Percentiles rank a stretch among this genome's conserved stretches.
These are phyloP conservation scores for Ceratocystis lukuohia DNA, from an alignment of 2,329 filamentous ascomycete genomes.

Conservation along the genomic window DNA sequence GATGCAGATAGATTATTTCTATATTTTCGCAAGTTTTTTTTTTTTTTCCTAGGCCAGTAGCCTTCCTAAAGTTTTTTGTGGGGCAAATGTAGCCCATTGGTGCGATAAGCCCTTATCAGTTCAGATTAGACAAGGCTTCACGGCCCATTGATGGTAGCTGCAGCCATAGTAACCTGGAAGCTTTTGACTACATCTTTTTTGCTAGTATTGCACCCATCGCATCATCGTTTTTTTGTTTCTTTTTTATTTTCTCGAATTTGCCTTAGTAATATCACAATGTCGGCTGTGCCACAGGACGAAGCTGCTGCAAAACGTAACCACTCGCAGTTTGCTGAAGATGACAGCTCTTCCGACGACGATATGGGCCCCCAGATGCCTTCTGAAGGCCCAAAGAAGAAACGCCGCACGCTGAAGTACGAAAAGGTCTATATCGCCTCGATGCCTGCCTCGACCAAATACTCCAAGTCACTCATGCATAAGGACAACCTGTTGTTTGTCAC, in stretches of 20 bases:
- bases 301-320: constrained; percentile 35
- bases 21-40: constrained; percentile 15
- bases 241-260: not conserved
- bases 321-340: constrained; percentile 34
- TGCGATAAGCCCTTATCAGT: constrained; percentile 17
- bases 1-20: not conserved
- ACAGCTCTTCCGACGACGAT: constrained; percentile 73
- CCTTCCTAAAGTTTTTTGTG: constrained; percentile 17
- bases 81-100: constrained; percentile 10
- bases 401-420: constrained; percentile 80
- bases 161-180: constrained; percentile 11
- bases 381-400: constrained; percentile 73
- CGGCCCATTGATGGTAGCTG: not conserved
- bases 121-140: not conserved
- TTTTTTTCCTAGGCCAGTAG: constrained; percentile 12
- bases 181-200: not conserved
- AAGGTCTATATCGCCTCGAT: constrained; percentile 88
- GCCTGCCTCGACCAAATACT: constrained; percentile 69
- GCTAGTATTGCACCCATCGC: not conserved
- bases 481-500: constrained; percentile 82
- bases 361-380: constrained; percentile 87
- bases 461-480: constrained; percentile 95
- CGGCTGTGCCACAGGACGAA: constrained; percentile 12
- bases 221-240: not conserved
- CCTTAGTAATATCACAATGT: not conserved